phyloP scores from a whole-genome alignment of 805 yeast species.

The Starmerella kuoi region DNA sequence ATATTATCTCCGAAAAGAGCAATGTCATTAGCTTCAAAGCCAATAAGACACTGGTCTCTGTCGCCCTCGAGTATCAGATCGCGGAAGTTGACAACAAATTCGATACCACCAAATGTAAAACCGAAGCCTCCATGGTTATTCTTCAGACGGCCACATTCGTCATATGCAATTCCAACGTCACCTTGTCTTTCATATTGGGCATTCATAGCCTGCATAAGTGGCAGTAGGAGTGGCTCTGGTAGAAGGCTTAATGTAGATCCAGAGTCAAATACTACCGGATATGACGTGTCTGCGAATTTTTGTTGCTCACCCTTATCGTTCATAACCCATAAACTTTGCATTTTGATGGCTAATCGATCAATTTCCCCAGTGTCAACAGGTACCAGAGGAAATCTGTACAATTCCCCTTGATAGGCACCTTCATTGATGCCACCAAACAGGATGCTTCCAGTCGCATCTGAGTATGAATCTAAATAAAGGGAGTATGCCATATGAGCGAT shows the following conservation, averaged over 20 bases:
- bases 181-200: slow-evolving; percentile 34
- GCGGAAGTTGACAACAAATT: slow-evolving; percentile 8
- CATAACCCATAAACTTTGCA: slow-evolving; percentile 5
- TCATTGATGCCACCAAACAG: slow-evolving; percentile 39
- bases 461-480: slow-evolving; percentile 31
- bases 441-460: slow-evolving; percentile 28
- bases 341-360: slow-evolving; percentile 13
- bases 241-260: slow-evolving; percentile 21
- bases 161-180: neutral
- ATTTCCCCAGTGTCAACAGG: slow-evolving; percentile 5
- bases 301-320: slow-evolving; percentile 3
- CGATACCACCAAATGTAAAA: slow-evolving; percentile 13
- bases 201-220: slow-evolving; percentile 26
- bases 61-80: neutral
- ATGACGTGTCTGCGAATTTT: neutral
- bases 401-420: slow-evolving; percentile 43
- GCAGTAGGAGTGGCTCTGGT: slow-evolving; percentile 16
- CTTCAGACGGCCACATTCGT: slow-evolving; percentile 7
- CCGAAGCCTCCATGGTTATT: slow-evolving; percentile 1
- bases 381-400: slow-evolving; percentile 21
- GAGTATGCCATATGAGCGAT: slow-evolving; percentile 37
- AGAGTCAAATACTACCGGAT: slow-evolving; percentile 18
- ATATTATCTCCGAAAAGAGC: slow-evolving; percentile 50
- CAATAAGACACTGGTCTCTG: neutral
- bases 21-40: neutral